A percentile compares a stretch with the other conserved stretches of the same genome.
phyloP scores from a whole-genome alignment of 1,284 basidiomycete species.

The Hemileia vastatrix region DNA sequence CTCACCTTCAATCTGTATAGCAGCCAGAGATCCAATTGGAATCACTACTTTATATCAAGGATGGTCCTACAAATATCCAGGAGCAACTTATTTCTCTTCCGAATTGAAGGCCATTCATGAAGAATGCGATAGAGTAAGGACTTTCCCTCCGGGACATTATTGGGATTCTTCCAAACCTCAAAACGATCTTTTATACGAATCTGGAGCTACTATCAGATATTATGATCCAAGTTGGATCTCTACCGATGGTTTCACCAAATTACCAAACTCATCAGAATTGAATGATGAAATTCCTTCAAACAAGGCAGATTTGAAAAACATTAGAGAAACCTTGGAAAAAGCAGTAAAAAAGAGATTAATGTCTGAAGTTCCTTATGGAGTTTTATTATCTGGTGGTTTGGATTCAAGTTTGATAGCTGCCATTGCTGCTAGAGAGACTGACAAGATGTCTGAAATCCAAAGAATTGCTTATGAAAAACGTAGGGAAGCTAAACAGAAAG shows the following conservation, averaged over 20 bases:
- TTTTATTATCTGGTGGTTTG: slow-evolving; percentile 86
- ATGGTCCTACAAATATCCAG: slow-evolving; percentile 73
- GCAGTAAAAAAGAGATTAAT: slow-evolving; percentile 93
- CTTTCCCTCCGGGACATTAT: slow-evolving; percentile 95
- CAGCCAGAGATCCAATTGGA: slow-evolving; percentile 93
- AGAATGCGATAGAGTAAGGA: slow-evolving; percentile 87
- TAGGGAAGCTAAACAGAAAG: not conserved
- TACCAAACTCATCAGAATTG: slow-evolving; percentile 46
- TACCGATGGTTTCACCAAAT: slow-evolving; percentile 51
- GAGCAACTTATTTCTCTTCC: slow-evolving; percentile 81
- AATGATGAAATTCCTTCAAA: slow-evolving; percentile 56
- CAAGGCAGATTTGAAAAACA: slow-evolving; percentile 58
- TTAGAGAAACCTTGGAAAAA: slow-evolving; percentile 75
- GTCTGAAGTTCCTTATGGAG: slow-evolving; percentile 98
- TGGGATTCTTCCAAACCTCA: slow-evolving; percentile 59
- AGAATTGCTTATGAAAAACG: slow-evolving; percentile 38
- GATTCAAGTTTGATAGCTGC: slow-evolving; percentile 94
- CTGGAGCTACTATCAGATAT: slow-evolving; percentile 61
- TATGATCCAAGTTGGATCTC: slow-evolving; percentile 78
- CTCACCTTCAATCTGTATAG: slow-evolving; percentile 78
- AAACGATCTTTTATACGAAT: slow-evolving; percentile 49
- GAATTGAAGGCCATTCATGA: slow-evolving; percentile 88
- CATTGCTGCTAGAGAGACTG: slow-evolving; percentile 90
- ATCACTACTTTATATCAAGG: slow-evolving; percentile 98
- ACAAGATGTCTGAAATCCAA: slow-evolving; percentile 74